These are phyloP conservation scores for Colletotrichum sp. DNA, from an alignment of 2,329 filamentous ascomycete species.

Conservation along the genomic window DNA sequence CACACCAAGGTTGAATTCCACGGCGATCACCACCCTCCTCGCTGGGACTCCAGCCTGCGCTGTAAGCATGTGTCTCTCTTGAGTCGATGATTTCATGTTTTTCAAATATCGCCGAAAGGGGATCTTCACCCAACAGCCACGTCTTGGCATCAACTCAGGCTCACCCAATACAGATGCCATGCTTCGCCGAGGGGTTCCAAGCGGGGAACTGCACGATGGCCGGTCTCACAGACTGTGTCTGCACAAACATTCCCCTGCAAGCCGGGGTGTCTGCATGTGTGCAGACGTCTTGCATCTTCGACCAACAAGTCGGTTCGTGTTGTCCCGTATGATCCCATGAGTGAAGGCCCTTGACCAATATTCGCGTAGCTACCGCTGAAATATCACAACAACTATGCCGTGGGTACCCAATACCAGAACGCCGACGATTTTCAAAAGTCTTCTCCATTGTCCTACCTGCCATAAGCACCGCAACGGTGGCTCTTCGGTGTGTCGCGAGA, in stretches of 20 bases:
- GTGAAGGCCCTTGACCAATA: neutral
- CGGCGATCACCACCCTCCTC: neutral
- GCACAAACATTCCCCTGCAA: slow-evolving; percentile 9
- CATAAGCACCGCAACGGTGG: neutral
- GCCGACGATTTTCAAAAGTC: neutral
- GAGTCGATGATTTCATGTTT: neutral
- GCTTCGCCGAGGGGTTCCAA: slow-evolving; percentile 2
- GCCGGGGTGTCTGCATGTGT: slow-evolving; percentile 12
- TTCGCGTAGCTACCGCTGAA: neutral
- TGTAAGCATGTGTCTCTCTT: neutral
- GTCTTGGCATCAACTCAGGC: neutral
- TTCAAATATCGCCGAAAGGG: neutral
- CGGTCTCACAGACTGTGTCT: slow-evolving; percentile 4
- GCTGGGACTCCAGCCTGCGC: slow-evolving; percentile 4
- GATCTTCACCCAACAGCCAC: neutral
- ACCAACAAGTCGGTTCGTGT: slow-evolving; percentile 6
- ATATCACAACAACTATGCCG: neutral
- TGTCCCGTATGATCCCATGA: accelerated
- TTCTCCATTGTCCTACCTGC: neutral
- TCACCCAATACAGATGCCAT: neutral
- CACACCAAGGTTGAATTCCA: neutral
- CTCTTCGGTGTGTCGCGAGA: slow-evolving; percentile 5
- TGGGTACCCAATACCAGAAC: neutral
- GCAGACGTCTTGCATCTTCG: slow-evolving; percentile 7
- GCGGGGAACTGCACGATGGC: neutral